Conservation (phyloP, 1,284 basidiomycete species). For the Tilletia horrida region DNA sequence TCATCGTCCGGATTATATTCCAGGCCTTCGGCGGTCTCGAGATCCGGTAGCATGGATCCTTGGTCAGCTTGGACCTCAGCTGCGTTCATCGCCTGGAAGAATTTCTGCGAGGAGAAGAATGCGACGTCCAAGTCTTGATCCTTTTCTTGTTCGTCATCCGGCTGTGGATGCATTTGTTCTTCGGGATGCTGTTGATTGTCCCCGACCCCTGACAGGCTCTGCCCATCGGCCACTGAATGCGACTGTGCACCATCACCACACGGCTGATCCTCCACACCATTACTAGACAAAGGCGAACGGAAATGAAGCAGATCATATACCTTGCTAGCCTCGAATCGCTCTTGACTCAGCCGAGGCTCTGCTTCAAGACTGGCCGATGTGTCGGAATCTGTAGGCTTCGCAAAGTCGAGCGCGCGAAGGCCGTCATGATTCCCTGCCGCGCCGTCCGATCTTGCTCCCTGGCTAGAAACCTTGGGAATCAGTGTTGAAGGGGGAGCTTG, state of each 20-base stretch:
- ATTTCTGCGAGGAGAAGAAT: slow-evolving; percentile 39
- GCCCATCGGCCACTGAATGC: too few species aligned
- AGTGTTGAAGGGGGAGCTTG: background rate
- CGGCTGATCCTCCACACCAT: background rate
- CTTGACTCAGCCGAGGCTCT: slow-evolving; percentile 9
- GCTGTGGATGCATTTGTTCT: slow-evolving; percentile 10
- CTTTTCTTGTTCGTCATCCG: slow-evolving; percentile 42
- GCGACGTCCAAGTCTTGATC: slow-evolving; percentile 51
- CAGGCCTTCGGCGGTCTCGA: background rate
- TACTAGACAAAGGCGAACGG: background rate
- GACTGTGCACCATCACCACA: too few species aligned
- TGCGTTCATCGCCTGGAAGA: slow-evolving; percentile 38
- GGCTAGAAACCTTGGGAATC: background rate
- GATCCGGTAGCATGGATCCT: slow-evolving; percentile 1
- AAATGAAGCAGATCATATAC: background rate
- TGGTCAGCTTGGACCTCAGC: slow-evolving; percentile 23
- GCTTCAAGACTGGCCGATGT: background rate
- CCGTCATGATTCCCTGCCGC: background rate
- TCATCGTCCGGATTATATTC: slow-evolving; percentile 23
- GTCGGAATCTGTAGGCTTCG: background rate
- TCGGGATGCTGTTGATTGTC: background rate
- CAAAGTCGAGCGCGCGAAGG: background rate
- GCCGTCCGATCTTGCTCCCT: background rate
- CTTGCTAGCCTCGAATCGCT: slow-evolving; percentile 4
- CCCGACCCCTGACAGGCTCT: background rate